Base-by-base conservation (phyloP, 1,284 basidiomycete genomes). In the Athelia psychrophila region DNA sequence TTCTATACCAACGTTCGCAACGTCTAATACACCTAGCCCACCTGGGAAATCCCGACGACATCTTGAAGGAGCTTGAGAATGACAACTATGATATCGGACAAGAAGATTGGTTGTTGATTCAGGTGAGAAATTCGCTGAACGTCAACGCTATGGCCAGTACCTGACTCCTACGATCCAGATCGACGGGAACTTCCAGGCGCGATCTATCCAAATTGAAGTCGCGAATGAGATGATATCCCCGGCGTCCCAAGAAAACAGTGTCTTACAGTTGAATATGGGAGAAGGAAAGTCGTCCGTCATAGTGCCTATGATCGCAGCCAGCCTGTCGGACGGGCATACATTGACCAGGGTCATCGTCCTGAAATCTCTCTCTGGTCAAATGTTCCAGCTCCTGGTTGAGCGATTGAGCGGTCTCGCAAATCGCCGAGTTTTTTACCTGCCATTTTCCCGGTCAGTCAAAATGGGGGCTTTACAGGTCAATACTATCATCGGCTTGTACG, bases 191-290 rank as follows among this genome's bases (percentile, higher is more conserved):
- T 69, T 81, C 45, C 51, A 68, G 3, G 60, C 69, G n/a, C 71
- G 79, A 5, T 55, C 64, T 1, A 51, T 79, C 13, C 80, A 83
- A 54, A 59, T 61, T 2, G 50, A 62, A 0, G 66, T 79, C 2
- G 73, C 79, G 1, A 49, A 58, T 3, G 67, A 79, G 47, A 83
- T 83, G 80, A 75, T 79, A 16, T 51, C 57, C 0, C 79, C 81
- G 2, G 38, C 16, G 5, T 18, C 16, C 6, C 6, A 42, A 22
- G 5, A 5, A n/a, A 42, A 42, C 20, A 42, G n/a, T n/a, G 38
- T 42, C 16, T 8, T n/a, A 16, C 38, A 42, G 38, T 16, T 42
- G 8, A 42, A 42, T 16, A 42, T 42, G 38, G 38, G 38, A 6
- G 38, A 42, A 16, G 38, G 38, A n/a, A 42, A 42, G n/a, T 42